Conservation (phyloP, 140 eudicot species). For the Senecio squalidus region DNA sequence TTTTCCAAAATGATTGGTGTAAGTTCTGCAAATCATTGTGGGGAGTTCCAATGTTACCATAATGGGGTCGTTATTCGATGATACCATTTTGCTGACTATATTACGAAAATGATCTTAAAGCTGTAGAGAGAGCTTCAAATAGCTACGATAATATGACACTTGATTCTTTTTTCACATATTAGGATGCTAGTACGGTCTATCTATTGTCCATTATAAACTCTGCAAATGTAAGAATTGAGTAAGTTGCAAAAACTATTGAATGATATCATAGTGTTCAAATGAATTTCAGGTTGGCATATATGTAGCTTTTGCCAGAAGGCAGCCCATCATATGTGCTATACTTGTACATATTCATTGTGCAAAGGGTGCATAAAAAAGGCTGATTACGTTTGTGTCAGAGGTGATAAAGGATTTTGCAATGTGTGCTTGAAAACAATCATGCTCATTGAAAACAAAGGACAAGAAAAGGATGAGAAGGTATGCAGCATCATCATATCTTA, state of each 20-base stretch:
- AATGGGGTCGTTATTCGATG: background rate
- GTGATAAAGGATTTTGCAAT: conserved; percentile 88
- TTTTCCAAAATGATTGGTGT: background rate
- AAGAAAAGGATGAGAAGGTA: conserved; percentile 50
- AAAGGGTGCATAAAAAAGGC: conserved; percentile 75
- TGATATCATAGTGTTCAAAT: conserved; percentile 16
- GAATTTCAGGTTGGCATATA: conserved; percentile 91
- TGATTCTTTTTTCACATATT: background rate
- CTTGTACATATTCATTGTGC: conserved; percentile 93
- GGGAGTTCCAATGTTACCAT: background rate
- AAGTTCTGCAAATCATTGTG: background rate
- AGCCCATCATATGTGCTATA: conserved; percentile 82
- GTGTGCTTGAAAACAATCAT: conserved; percentile 79
- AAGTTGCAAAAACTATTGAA: conserved; percentile 9
- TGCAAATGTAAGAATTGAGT: background rate
- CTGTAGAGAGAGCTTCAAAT: background rate
- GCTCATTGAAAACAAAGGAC: conserved; percentile 71
- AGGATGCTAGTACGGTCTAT: background rate
- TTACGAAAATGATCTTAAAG: background rate
- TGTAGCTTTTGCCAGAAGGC: conserved; percentile 80
- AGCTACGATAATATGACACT: background rate
- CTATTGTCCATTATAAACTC: background rate
- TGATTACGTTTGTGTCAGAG: conserved; percentile 72
- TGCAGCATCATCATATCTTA: conserved; percentile 10
- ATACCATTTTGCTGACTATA: background rate